These are phyloP conservation scores for Lepraria neglecta DNA, from an alignment of 495 filamentous ascomycete genomes.

Conservation along the genomic window DNA sequence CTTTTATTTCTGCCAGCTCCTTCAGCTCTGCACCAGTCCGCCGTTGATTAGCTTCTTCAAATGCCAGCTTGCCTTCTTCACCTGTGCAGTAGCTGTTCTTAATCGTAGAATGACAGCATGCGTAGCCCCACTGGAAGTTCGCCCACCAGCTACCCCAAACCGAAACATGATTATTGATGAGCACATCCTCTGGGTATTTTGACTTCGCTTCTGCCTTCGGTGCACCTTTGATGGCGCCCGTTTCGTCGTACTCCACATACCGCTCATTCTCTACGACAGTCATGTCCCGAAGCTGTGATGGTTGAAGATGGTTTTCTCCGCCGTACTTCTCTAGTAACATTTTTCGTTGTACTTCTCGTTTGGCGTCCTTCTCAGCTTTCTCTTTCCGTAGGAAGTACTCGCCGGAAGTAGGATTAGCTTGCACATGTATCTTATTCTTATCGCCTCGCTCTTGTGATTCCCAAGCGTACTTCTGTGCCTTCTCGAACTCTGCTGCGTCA, in stretches of 20 bases:
- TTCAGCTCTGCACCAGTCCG: constrained; percentile 44
- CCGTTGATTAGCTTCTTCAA: constrained; percentile 58
- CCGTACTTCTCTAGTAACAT: constrained; percentile 81
- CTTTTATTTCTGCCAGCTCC: constrained; percentile 28
- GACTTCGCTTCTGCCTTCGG: constrained; percentile 67
- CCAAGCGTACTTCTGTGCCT: constrained; percentile 85
- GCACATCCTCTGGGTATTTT: constrained; percentile 84
- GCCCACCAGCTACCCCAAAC: constrained; percentile 99
- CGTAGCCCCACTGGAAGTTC: constrained; percentile 93
- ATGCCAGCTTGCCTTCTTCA: constrained; percentile 69
- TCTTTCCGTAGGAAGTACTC: constrained; percentile 77
- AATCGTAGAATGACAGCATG: constrained; percentile 85
- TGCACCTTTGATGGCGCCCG: constrained; percentile 81
- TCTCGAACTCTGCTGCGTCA: constrained; percentile 91
- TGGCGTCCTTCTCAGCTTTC: constrained; percentile 60
- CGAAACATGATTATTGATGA: constrained; percentile 82
- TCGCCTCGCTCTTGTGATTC: constrained; percentile 79
- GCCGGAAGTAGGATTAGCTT: constrained; percentile 93
- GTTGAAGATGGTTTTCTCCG: constrained; percentile 57
- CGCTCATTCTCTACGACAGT: constrained; percentile 73
- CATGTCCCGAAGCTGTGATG: constrained; percentile 54
- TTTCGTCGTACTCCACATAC: constrained; percentile 95
- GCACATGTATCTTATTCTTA: constrained; percentile 72
- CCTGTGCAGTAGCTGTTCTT: constrained; percentile 98
- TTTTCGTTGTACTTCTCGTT: constrained; percentile 60